A percentile compares a stretch with the other conserved stretches of the same genome.
Evolutionary conservation across 2,329 filamentous ascomycete species (phyloP).

Genomic region (Achaetomium macrosporum): DNA sequence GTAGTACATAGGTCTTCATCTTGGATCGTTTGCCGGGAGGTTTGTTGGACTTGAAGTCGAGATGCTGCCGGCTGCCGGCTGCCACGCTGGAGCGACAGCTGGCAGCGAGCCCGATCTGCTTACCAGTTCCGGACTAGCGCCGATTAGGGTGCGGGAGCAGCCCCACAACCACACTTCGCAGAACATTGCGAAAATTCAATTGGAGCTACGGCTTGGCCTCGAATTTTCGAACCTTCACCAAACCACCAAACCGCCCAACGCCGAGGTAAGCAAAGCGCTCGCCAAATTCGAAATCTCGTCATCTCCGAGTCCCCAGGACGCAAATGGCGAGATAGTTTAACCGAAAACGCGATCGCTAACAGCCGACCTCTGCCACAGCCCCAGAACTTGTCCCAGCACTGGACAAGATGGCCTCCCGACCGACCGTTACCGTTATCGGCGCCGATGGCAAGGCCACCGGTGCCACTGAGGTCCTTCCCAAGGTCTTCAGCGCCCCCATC

Average conservation of each 20-base stretch:
- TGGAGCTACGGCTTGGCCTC: conserved; percentile 21
- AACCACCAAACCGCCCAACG: conserved; percentile 24
- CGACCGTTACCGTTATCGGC: conserved; percentile 94
- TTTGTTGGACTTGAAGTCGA: too few relatives aligned
- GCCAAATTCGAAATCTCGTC: neutral
- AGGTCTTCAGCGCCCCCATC: conserved; percentile 96
- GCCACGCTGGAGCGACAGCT: conserved; percentile 8
- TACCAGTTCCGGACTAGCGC: conserved; percentile 18
- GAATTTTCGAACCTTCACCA: conserved; percentile 24
- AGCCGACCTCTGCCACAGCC: conserved; percentile 13
- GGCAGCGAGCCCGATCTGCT: conserved; percentile 3
- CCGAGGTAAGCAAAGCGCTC: conserved; percentile 21
- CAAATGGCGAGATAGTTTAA: neutral
- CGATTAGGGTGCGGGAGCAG: conserved; percentile 21
- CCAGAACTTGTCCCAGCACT: conserved; percentile 21
- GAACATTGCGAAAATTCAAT: conserved; percentile 29
- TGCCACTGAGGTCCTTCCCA: conserved; percentile 84
- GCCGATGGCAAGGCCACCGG: conserved; percentile 91
- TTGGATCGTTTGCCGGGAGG: too few relatives aligned
- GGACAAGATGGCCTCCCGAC: conserved; percentile 82
- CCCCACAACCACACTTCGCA: conserved; percentile 25
- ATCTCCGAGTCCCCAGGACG: neutral
- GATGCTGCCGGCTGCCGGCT: too few relatives aligned
- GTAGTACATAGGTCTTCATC: too few relatives aligned
- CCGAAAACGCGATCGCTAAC: conserved; percentile 14